phyloP scores from a whole-genome alignment of 768 basidiomycete genomes.

The Podaxis sp. region DNA sequence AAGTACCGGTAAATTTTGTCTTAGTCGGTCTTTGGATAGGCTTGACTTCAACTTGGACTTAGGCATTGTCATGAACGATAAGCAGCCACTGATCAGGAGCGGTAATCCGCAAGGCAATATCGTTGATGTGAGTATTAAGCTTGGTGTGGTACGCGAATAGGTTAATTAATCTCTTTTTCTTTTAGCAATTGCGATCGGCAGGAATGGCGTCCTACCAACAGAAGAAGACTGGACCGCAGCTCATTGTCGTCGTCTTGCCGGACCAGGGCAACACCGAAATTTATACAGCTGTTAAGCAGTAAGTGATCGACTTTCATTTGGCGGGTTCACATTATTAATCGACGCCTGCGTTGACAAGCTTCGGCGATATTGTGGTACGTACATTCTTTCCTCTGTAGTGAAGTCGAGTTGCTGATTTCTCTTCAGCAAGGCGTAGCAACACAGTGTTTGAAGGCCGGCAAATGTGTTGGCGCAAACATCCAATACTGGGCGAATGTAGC shows the following conservation, averaged over 20 bases:
- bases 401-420: not conserved
- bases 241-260: conserved; percentile 63
- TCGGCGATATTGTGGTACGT: conserved; percentile 53
- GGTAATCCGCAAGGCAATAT: conserved; percentile 62
- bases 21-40: conserved; percentile 31
- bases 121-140: conserved; percentile 26
- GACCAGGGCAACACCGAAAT: conserved; percentile 15
- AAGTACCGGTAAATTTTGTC: conserved; percentile 50
- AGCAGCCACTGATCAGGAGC: conserved; percentile 45
- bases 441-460: conserved; percentile 67
- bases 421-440: conserved; percentile 72
- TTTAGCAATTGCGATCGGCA: conserved; percentile 46
- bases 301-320: not conserved
- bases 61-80: conserved; percentile 61
- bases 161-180: conserved; percentile 32
- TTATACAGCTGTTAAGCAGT: conserved; percentile 18
- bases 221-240: conserved; percentile 41
- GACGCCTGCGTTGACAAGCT: conserved; percentile 38
- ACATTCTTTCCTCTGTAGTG: not conserved
- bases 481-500: conserved; percentile 84
- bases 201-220: conserved; percentile 45
- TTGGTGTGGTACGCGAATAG: not conserved
- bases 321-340: not conserved
- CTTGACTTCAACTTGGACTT: conserved; percentile 24
- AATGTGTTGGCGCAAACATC: conserved; percentile 60